These are phyloP conservation scores for Colletotrichum agaves DNA, from an alignment of 2,329 filamentous ascomycete species.

Conservation along the genomic window DNA sequence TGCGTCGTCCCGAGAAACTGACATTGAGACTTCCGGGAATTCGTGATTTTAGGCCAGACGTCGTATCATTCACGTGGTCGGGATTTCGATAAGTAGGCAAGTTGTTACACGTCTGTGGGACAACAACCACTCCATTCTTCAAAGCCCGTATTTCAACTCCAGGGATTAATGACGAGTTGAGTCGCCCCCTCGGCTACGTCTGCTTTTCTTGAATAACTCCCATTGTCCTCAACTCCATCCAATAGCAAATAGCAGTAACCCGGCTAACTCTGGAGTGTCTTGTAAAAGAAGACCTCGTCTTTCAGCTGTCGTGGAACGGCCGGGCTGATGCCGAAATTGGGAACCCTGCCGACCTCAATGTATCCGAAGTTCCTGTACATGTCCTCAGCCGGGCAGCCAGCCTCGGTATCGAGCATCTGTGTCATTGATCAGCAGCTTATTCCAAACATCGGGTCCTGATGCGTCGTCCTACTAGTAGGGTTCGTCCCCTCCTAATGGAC, in stretches of 20 bases:
- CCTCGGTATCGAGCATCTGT: constrained; percentile 64
- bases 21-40: neutral
- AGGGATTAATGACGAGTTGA: neutral
- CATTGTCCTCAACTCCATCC: constrained; percentile 9
- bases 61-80: neutral
- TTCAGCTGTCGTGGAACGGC: constrained; percentile 54
- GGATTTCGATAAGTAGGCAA: neutral
- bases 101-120: neutral
- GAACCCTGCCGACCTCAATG: constrained; percentile 63
- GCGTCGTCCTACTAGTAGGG: constrained; percentile 57
- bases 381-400: constrained; percentile 61
- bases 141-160: constrained; percentile 1
- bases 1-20: neutral
- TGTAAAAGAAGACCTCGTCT: constrained; percentile 69
- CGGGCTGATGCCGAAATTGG: constrained; percentile 62
- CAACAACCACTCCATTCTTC: constrained; percentile 8
- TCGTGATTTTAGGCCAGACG: neutral
- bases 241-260: neutral
- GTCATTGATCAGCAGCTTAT: neutral
- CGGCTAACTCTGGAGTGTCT: constrained; percentile 53
- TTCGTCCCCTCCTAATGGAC: constrained; percentile 59
- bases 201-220: constrained; percentile 17
- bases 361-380: constrained; percentile 69
- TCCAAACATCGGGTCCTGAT: neutral
- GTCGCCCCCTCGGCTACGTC: constrained; percentile 14